phyloP scores from a whole-genome alignment of 1,139 yeast genomes.

The Candida sp. region DNA sequence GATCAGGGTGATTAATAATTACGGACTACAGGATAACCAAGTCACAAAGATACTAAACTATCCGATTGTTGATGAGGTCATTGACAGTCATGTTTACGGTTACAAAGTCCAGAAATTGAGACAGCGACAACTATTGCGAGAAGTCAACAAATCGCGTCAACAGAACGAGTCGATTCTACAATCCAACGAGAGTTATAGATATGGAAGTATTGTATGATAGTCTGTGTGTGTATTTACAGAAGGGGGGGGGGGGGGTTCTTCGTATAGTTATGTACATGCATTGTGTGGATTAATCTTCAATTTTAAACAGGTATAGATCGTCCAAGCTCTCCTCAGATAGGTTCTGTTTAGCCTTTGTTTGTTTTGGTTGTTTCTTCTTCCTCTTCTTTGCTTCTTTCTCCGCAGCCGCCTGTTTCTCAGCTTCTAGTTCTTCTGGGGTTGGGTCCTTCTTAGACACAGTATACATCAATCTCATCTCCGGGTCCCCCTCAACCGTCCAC shows the following conservation, averaged over 20 bases:
- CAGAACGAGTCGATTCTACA: constrained; percentile 8
- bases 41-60: constrained; percentile 42
- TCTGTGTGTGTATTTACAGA: constrained; percentile 7
- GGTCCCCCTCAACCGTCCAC: constrained; percentile 32
- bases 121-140: constrained; percentile 17
- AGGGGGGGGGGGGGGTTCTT: background rate
- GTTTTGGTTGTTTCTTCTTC: constrained; percentile 18
- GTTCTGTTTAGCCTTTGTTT: constrained; percentile 13
- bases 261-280: background rate
- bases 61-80: constrained; percentile 50
- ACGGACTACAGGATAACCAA: constrained; percentile 40
- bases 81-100: constrained; percentile 47
- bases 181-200: constrained; percentile 22
- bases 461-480: constrained; percentile 24
- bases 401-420: constrained; percentile 13
- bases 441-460: constrained; percentile 19
- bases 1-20: constrained; percentile 39
- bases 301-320: constrained; percentile 44
- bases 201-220: constrained; percentile 27
- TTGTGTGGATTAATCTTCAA: constrained; percentile 30
- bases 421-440: constrained; percentile 18
- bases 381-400: constrained; percentile 15
- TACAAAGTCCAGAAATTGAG: constrained; percentile 46
- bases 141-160: constrained; percentile 16
- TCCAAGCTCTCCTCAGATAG: constrained; percentile 40